Evolutionary conservation across 257 asterid species (phyloP).

Genomic region (Apocynum venetum): DNA sequence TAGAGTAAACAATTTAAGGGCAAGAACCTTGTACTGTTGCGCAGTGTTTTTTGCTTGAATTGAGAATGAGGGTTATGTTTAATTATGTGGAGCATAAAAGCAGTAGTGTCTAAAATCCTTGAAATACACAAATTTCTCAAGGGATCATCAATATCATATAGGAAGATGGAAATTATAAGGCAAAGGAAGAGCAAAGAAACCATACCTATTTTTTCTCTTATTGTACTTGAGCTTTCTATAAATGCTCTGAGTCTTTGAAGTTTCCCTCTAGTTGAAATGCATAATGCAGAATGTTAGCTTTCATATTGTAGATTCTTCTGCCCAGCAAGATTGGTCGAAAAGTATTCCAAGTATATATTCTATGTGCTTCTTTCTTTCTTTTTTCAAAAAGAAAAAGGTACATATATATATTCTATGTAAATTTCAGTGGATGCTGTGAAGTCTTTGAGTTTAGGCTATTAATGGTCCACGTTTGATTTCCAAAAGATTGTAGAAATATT

Average conservation of each 20-base stretch:
- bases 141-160: not conserved
- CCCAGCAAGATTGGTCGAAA: not conserved
- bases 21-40: too few relatives aligned
- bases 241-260: not conserved
- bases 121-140: too few relatives aligned
- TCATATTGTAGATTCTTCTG: not conserved
- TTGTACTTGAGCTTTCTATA: too few relatives aligned
- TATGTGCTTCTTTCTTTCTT: not conserved
- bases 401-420: not conserved
- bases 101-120: too few relatives aligned
- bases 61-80: too few relatives aligned
- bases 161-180: too few relatives aligned
- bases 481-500: not conserved
- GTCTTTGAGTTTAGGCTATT: not conserved
- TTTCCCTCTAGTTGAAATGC: not conserved
- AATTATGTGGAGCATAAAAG: too few relatives aligned
- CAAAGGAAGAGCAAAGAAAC: too few relatives aligned
- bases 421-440: not conserved
- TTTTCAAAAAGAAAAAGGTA: too few relatives aligned
- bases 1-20: too few relatives aligned
- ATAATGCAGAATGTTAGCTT: not conserved
- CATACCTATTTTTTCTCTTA: not conserved
- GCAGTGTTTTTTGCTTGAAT: too few relatives aligned
- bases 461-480: constrained; percentile 10
- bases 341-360: not conserved